phyloP scores from a whole-genome alignment of 495 filamentous ascomycete genomes.

The Penicillium alfredii region DNA sequence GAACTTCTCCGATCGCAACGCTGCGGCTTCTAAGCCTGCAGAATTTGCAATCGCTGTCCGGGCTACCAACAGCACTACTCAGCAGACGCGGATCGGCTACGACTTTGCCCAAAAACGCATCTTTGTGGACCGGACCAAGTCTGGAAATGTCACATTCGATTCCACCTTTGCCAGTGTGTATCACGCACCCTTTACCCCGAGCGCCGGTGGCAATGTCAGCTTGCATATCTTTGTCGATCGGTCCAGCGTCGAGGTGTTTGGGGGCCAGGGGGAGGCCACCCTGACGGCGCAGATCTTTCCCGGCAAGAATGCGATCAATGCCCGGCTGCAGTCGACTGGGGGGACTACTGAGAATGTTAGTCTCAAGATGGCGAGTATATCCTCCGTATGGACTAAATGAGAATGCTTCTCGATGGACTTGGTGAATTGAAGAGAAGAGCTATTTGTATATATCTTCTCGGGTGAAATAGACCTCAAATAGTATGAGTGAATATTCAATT shows the following conservation, averaged over 20 bases:
- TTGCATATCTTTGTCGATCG: conserved; percentile 29
- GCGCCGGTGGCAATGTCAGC: conserved; percentile 12
- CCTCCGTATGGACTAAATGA: conserved; percentile 9
- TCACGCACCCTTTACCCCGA: conserved; percentile 15
- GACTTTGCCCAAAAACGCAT: conserved; percentile 32
- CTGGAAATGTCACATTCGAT: conserved; percentile 25
- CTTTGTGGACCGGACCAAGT: conserved; percentile 26
- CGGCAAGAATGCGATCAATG: conserved; percentile 12
- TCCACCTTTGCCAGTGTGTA: conserved; percentile 24
- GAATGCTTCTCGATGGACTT: no score
- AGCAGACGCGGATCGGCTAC: conserved; percentile 40
- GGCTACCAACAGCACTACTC: conserved; percentile 25
- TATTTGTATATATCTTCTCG: background rate
- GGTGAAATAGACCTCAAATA: background rate
- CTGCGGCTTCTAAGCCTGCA: conserved; percentile 1
- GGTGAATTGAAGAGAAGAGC: background rate
- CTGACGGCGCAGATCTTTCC: conserved; percentile 35
- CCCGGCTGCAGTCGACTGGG: conserved; percentile 17
- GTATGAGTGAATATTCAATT: background rate
- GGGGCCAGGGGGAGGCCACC: conserved; percentile 26
- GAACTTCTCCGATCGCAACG: conserved; percentile 15
- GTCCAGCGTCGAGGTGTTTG: conserved; percentile 33
- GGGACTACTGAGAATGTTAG: conserved; percentile 18
- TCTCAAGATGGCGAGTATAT: conserved; percentile 2
- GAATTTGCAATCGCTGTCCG: conserved; percentile 25